Base-by-base conservation (phyloP, 768 basidiomycete genomes). In the Auricularia sp. region DNA sequence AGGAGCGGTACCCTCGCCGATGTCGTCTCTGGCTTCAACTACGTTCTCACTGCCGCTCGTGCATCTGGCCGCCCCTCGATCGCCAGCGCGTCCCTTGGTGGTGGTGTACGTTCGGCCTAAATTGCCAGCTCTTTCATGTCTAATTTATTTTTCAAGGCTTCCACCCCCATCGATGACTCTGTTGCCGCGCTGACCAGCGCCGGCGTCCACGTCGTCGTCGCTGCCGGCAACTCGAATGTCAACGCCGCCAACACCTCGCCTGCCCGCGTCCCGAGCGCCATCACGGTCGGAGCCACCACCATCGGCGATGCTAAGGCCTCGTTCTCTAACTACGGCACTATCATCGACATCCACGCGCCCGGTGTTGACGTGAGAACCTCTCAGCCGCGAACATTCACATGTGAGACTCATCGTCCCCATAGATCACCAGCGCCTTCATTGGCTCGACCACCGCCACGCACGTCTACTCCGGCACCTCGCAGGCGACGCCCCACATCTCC, bases 401-500 rank as follows among this genome's bases (percentile, higher is more conserved):
- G 18, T 5, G 6, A 6, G 18, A 16, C 14, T 51, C 11, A 16
- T 10, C 6, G 18, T 16, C 11, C 47, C 21, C 21, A 6, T 18
- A 51, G 47, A 68, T 80, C 54, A 74, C 73, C 59, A 73, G 71
- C 65, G 62, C 76, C 11, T 29, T 29, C 56, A 33, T 33, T 18
- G 29, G 24, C 56, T 33, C 29, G 14, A 35, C 24, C 56, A 59
- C 56, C 24, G 64, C 58, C 21, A 61, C 56, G 29, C 36, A 37
- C 21, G 64, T 65, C 16, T 54, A 61, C 21, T 33, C 24, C 36
- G 64, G 64, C 16, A 65, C 64, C 16, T 61, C 58, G 16, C 37
- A 74, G 76, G 76, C 79, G 61, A 74, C 78, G 35, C 77, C 79
- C 33, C 76, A 80, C 64, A 69, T 80, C 35, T 71, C 78, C 18